These are phyloP conservation scores for Tetrapisispora fleetii DNA, from an alignment of 805 yeast species.

Conservation along the genomic window DNA sequence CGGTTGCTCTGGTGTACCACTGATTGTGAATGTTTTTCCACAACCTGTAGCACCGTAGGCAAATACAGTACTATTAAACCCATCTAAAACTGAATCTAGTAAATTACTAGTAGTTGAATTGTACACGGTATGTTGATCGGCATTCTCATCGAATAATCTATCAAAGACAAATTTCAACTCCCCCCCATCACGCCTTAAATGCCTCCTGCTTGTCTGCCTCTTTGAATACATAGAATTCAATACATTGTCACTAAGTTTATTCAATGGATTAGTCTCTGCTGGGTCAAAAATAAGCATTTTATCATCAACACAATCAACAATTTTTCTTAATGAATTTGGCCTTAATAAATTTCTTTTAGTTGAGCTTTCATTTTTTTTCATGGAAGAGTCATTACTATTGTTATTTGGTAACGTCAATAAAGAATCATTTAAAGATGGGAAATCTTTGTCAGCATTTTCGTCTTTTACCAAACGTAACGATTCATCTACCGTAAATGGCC, in stretches of 20 bases:
- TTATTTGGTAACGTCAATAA: conserved; percentile 8
- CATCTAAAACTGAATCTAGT: conserved; percentile 67
- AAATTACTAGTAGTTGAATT: conserved; percentile 58
- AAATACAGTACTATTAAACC: conserved; percentile 83
- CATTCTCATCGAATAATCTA: conserved; percentile 54
- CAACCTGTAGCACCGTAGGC: conserved; percentile 98
- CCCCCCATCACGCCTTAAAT: conserved; percentile 17
- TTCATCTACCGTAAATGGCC: conserved; percentile 69
- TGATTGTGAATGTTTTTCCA: conserved; percentile 90
- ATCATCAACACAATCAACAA: conserved; percentile 74
- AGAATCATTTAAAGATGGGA: conserved; percentile 12
- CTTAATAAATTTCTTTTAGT: not conserved
- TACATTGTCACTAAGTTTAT: conserved; percentile 23
- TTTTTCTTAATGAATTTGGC: conserved; percentile 52
- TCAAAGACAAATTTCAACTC: conserved; percentile 83
- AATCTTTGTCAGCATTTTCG: conserved; percentile 24
- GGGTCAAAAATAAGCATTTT: conserved; percentile 84
- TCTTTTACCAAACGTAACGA: conserved; percentile 35
- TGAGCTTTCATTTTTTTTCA: not conserved
- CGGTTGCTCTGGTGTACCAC: conserved; percentile 63
- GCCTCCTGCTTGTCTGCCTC: conserved; percentile 11
- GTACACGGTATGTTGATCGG: conserved; percentile 62
- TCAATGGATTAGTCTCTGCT: conserved; percentile 52
- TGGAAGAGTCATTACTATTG: not conserved
- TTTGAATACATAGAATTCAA: conserved; percentile 23